phyloP scores from a whole-genome alignment of 2,329 filamentous ascomycete species.

The Diaporthe amygdali region DNA sequence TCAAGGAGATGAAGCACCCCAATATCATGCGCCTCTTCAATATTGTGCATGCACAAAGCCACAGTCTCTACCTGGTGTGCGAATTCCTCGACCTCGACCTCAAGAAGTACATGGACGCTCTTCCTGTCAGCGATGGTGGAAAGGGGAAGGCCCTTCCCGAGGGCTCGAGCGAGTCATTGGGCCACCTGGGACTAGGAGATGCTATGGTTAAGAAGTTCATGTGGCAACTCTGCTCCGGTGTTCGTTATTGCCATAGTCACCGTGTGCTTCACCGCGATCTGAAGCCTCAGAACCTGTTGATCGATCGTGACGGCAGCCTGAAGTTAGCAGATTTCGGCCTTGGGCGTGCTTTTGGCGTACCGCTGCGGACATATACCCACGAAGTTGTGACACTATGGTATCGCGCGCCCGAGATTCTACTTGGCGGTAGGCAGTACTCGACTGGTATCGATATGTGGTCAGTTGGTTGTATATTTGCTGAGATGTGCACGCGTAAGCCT shows the following conservation, averaged over 20 bases:
- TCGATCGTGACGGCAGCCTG: constrained; percentile 83
- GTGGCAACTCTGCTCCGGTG: constrained; percentile 80
- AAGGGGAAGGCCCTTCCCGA: constrained; percentile 82
- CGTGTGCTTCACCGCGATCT: constrained; percentile 83
- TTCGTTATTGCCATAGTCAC: constrained; percentile 85
- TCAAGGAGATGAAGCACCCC: constrained; percentile 90
- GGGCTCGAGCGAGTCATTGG: constrained; percentile 66
- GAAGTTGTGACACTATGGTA: constrained; percentile 94
- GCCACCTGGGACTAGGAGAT: constrained; percentile 74
- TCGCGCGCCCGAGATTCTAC: constrained; percentile 82
- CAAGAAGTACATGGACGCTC: constrained; percentile 93
- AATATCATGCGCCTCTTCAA: constrained; percentile 86
- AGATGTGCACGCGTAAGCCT: constrained; percentile 91
- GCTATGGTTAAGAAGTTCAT: constrained; percentile 92
- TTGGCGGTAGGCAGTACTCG: constrained; percentile 86
- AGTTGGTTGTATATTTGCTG: constrained; percentile 87
- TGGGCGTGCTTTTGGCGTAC: constrained; percentile 87
- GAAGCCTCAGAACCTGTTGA: constrained; percentile 86
- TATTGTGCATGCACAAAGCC: constrained; percentile 89
- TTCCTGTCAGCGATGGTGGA: constrained; percentile 80
- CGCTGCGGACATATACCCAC: constrained; percentile 86
- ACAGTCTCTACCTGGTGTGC: constrained; percentile 90
- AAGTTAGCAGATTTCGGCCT: constrained; percentile 88
- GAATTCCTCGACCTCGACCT: constrained; percentile 88
- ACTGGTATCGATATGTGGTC: constrained; percentile 97